Evolutionary conservation across 208 protist genomes (phyloP).

Genomic region (Trichomonas gallinae): DNA sequence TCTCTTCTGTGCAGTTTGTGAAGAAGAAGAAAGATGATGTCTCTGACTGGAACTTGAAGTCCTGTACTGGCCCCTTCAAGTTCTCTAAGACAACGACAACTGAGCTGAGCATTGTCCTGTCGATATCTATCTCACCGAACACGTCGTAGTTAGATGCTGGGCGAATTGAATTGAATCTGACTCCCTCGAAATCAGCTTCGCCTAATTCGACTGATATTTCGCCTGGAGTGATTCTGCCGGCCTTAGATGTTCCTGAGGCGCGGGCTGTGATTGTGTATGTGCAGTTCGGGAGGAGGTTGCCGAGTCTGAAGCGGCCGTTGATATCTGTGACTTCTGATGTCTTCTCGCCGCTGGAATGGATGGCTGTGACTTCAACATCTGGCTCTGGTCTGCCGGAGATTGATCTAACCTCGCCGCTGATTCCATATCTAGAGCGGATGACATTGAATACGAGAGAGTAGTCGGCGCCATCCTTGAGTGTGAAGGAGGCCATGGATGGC

Average conservation of each 20-base stretch:
- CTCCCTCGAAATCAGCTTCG: neutral
- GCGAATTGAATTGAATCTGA: neutral
- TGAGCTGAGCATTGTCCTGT: neutral
- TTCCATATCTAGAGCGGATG: neutral
- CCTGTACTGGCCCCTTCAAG: neutral
- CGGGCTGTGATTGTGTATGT: neutral
- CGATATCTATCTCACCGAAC: neutral
- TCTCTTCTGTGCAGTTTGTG: neutral
- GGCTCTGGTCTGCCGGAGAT: neutral
- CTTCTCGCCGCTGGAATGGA: neutral
- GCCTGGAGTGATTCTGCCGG: neutral
- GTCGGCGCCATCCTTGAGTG: neutral
- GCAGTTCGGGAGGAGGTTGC: neutral
- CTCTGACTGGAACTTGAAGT: neutral
- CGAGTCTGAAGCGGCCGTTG: neutral
- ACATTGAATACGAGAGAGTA: neutral
- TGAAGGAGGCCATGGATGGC: neutral
- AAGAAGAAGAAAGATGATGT: neutral
- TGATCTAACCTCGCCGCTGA: neutral
- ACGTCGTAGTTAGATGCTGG: neutral
- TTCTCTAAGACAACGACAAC: neutral
- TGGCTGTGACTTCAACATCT: neutral
- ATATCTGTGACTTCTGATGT: neutral
- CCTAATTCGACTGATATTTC: neutral
- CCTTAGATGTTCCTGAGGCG: neutral